Evolutionary conservation across 2,329 filamentous ascomycete genomes (phyloP).

Genomic region (Aspergillus jensenii): DNA sequence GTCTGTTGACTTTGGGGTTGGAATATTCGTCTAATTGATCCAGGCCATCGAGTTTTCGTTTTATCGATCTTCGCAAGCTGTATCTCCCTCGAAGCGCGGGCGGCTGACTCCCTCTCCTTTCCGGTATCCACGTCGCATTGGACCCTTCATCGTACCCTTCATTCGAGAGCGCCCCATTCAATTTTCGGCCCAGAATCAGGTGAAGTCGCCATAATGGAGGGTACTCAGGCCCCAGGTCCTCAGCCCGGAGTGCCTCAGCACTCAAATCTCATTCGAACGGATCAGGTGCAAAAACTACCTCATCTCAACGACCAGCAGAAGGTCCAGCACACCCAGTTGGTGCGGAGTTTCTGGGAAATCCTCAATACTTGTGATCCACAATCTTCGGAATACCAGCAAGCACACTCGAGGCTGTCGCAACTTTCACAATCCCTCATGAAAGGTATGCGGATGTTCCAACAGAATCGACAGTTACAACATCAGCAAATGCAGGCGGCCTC

Average conservation of each 20-base stretch:
- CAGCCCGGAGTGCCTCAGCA: constrained; percentile 40
- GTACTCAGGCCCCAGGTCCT: constrained; percentile 28
- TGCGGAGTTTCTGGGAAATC: constrained; percentile 56
- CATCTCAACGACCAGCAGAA: constrained; percentile 57
- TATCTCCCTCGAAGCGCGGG: background rate
- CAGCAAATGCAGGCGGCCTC: constrained; percentile 28
- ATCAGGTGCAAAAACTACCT: constrained; percentile 54
- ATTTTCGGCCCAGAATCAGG: background rate
- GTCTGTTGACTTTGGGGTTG: background rate
- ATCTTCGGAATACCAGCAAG: constrained; percentile 50
- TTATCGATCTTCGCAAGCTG: background rate
- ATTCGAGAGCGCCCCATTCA: background rate
- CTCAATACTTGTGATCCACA: constrained; percentile 51
- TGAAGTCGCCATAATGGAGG: constrained; percentile 29
- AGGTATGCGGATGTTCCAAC: constrained; percentile 49
- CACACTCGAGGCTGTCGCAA: constrained; percentile 52
- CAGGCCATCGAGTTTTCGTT: background rate
- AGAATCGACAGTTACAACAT: constrained; percentile 36
- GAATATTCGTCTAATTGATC: background rate
- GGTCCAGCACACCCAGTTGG: constrained; percentile 53
- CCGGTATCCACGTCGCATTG: background rate
- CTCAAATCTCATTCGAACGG: constrained; percentile 51
- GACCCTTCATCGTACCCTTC: background rate
- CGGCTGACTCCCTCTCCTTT: constrained; percentile 5
- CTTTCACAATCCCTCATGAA: constrained; percentile 54